A percentile compares a stretch with the other conserved stretches of the same genome.
These are phyloP conservation scores for Umbellularia californica DNA, from an alignment of 164 flowering plant genomes.

Conservation along the genomic window DNA sequence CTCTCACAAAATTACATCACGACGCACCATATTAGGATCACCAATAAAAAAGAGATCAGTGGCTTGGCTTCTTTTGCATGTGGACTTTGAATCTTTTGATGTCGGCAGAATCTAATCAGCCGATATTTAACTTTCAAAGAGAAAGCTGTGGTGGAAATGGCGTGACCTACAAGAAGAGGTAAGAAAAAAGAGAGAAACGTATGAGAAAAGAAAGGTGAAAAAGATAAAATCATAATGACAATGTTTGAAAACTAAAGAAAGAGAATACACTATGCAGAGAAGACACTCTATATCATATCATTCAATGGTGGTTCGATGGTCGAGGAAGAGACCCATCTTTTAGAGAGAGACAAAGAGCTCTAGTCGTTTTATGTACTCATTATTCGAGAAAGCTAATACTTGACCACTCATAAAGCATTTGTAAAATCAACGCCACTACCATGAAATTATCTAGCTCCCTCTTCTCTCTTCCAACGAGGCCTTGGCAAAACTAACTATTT, in stretches of 20 bases:
- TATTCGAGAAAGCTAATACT: neutral
- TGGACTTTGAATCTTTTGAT: neutral
- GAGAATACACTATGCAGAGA: neutral
- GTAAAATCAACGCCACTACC: neutral
- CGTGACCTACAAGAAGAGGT: neutral
- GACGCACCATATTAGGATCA: neutral
- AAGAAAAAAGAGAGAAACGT: constrained; percentile 1
- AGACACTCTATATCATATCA: neutral
- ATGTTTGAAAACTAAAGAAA: neutral
- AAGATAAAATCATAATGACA: neutral
- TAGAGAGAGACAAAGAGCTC: neutral
- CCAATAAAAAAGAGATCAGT: neutral
- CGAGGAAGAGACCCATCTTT: neutral
- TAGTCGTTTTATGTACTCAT: neutral
- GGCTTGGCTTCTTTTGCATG: neutral
- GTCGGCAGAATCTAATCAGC: neutral
- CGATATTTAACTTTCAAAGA: neutral
- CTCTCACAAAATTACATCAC: neutral
- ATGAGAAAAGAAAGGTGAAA: neutral
- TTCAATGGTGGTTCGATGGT: neutral
- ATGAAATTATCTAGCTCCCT: neutral
- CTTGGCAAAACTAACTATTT: too few relatives aligned
- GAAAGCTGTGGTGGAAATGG: neutral
- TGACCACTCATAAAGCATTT: neutral
- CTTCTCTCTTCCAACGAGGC: too few relatives aligned